Conservation (phyloP, 352 stramenopile genomes). For the Phytophthora europaea region DNA sequence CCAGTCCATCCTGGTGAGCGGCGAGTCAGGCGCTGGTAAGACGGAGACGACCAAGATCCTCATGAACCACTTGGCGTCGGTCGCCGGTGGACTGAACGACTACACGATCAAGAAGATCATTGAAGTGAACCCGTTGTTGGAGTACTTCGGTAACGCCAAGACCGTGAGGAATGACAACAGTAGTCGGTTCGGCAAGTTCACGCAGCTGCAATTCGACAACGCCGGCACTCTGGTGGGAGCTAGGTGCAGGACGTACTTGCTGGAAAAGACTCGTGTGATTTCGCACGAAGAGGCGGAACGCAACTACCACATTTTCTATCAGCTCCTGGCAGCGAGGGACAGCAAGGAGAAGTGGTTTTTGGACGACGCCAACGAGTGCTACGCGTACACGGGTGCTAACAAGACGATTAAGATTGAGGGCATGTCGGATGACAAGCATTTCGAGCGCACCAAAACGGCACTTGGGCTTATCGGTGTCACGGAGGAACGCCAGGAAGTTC, state of each 20-base stretch:
- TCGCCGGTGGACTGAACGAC: conserved; percentile 75
- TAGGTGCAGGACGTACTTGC: conserved; percentile 90
- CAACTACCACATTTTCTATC: conserved; percentile 91
- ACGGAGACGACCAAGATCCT: conserved; percentile 92
- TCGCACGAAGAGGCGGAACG: conserved; percentile 73
- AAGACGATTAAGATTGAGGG: conserved; percentile 75
- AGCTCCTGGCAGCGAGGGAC: conserved; percentile 47
- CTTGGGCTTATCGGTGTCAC: conserved; percentile 74
- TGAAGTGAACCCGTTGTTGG: conserved; percentile 85
- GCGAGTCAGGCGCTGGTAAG: conserved; percentile 89
- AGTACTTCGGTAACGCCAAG: conserved; percentile 93
- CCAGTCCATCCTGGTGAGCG: conserved; percentile 90
- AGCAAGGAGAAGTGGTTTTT: conserved; percentile 58
- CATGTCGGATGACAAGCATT: conserved; percentile 76
- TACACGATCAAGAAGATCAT: conserved; percentile 87
- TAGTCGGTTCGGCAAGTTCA: conserved; percentile 97
- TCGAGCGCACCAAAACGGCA: conserved; percentile 72
- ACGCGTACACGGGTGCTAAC: conserved; percentile 74
- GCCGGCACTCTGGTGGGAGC: conserved; percentile 76
- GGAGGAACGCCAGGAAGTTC: conserved; percentile 55
- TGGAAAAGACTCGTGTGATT: conserved; percentile 94
- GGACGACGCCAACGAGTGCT: conserved; percentile 55
- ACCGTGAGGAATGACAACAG: conserved; percentile 98
- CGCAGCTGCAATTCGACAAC: conserved; percentile 94
- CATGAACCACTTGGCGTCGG: conserved; percentile 88